These are phyloP conservation scores for Aureobasidium sp. DNA, from an alignment of 2,329 filamentous ascomycete genomes.

Conservation along the genomic window DNA sequence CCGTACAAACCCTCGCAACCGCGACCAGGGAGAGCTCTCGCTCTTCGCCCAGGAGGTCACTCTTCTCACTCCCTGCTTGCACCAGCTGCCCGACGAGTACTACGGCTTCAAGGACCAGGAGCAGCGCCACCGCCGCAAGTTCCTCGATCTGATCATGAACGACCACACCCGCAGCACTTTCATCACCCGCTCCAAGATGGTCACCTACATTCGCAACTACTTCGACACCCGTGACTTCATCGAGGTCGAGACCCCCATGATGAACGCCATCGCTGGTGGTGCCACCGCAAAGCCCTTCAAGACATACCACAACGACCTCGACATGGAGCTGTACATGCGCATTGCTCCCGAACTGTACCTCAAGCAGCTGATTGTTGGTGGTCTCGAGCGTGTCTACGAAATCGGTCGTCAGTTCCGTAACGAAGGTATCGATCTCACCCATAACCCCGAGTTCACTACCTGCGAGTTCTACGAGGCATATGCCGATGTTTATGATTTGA, in stretches of 20 bases:
- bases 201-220: constrained; percentile 80
- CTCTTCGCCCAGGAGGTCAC: constrained; percentile 85
- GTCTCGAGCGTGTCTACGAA: constrained; percentile 90
- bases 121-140: constrained; percentile 84
- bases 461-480: constrained; percentile 95
- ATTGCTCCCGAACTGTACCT: constrained; percentile 93
- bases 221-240: constrained; percentile 79
- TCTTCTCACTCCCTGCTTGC: constrained; percentile 83
- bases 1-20: constrained; percentile 80
- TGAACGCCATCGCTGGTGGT: constrained; percentile 91
- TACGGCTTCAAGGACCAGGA: constrained; percentile 96
- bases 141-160: constrained; percentile 97
- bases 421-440: constrained; percentile 82
- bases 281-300: constrained; percentile 92
- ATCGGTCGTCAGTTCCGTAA: constrained; percentile 94
- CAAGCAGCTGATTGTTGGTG: constrained; percentile 93
- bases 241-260: constrained; percentile 95
- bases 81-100: constrained; percentile 83
- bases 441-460: constrained; percentile 98
- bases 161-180: constrained; percentile 77
- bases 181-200: constrained; percentile 77
- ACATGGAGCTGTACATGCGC: constrained; percentile 92
- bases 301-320: constrained; percentile 91
- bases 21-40: constrained; percentile 83
- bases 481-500: constrained; percentile 78